Base-by-base conservation (phyloP, 371 early-diverging fungal genomes). In the Mortierella sp. region DNA sequence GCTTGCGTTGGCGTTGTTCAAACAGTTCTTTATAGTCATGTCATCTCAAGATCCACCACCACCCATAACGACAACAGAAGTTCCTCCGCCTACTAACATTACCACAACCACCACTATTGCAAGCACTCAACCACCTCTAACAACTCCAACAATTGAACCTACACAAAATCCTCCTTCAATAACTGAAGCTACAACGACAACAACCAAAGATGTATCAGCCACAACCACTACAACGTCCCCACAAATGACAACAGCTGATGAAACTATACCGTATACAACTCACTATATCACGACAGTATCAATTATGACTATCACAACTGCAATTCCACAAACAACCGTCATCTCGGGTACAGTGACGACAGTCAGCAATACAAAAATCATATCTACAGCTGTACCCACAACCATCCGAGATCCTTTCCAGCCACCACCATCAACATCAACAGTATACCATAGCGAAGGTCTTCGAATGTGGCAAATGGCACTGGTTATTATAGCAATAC, bases 251-350 rank as follows among this genome's bases (percentile, higher is more conserved):
- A 66, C 53, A 8, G 32, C 23, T 12, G 17, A 23, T 22, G 62
- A 65, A 2, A 15, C 64, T 23, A 47, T 61, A 1, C 29, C n/a
- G 3, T 10, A 56, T 32, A 51, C 64, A 28, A 70, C 76, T 22
- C 76, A 61, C 0, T 75, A 70, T 28, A 61, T 75, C 40, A 61
- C 70, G 8, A 75, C 76, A 5, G 35, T 70, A 35, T 56, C 76
- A 3, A 19, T 70, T 23, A 19, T 75, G 23, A 75, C 70, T 13
- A 23, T 75, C 35, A 66, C 76, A 13, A 70, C 76, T 0, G 19
- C 51, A 13, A 59, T 75, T 0, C 76, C 76, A 12, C 58, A 70
- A 5, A 57, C 67, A 17, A 70, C 70, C 42, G 23, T 69, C 4
- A 62, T 75, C 53, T 66, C 70, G 7, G 76, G 76, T 2, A 32